phyloP scores from a whole-genome alignment of 1,284 basidiomycete species.

The Termitomyces sp. region DNA sequence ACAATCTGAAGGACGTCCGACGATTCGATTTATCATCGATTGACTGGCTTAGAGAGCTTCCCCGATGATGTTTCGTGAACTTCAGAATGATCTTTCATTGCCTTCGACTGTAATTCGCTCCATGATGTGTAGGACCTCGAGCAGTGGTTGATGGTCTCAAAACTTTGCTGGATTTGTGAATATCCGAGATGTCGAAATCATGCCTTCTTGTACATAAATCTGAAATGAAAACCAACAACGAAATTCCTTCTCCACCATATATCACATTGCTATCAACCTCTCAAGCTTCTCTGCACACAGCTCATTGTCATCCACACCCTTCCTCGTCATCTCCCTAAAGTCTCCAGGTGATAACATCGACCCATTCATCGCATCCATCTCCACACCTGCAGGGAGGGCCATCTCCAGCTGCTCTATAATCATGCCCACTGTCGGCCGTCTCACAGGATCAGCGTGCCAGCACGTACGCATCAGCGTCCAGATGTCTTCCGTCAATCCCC shows the following conservation, averaged over 20 bases:
- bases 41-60: too few relatives aligned
- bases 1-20: too few relatives aligned
- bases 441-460: slow-evolving; percentile 14
- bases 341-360: not conserved
- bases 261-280: not conserved
- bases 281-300: slow-evolving; percentile 4
- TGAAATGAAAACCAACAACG: not conserved
- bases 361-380: not conserved
- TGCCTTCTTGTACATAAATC: not conserved
- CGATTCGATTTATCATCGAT: too few relatives aligned
- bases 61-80: too few relatives aligned
- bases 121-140: too few relatives aligned
- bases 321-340: slow-evolving; percentile 7
- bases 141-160: not conserved
- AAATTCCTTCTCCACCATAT: not conserved
- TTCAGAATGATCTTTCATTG: too few relatives aligned
- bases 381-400: not conserved
- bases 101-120: too few relatives aligned
- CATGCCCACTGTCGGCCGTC: slow-evolving; percentile 1
- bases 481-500: slow-evolving; percentile 17
- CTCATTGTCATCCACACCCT: not conserved
- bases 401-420: slow-evolving; percentile 1
- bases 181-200: too few relatives aligned
- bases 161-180: not conserved
- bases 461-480: slow-evolving; percentile 20